Percentiles rank a stretch among this genome's conserved stretches.
phyloP scores from a whole-genome alignment of 2,329 filamentous ascomycete genomes.

The Cladosporium sp. region DNA sequence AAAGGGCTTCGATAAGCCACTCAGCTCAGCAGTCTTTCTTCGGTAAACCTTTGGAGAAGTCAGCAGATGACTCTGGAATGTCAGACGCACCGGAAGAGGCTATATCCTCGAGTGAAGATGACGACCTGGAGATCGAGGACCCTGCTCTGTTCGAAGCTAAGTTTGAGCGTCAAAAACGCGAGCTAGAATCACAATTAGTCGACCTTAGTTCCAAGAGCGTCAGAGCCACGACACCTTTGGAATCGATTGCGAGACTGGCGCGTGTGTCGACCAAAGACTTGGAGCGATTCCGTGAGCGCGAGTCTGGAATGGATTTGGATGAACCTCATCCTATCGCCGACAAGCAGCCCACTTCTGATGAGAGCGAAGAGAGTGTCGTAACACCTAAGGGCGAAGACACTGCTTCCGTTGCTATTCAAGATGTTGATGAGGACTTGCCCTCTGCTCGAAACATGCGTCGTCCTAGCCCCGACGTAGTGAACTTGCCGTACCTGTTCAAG shows the following conservation, averaged over 20 bases:
- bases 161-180: constrained; percentile 42
- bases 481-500: constrained; percentile 43
- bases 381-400: constrained; percentile 31
- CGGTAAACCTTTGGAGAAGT: constrained; percentile 23
- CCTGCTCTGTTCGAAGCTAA: constrained; percentile 43
- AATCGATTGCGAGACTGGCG: constrained; percentile 39
- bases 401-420: constrained; percentile 20
- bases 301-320: constrained; percentile 26
- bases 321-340: constrained; percentile 13
- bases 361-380: constrained; percentile 27
- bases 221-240: constrained; percentile 40
- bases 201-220: constrained; percentile 40
- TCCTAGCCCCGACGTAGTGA: constrained; percentile 37
- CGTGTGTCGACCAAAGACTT: constrained; percentile 33
- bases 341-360: constrained; percentile 20
- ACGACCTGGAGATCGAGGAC: constrained; percentile 44
- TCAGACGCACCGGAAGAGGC: constrained; percentile 23
- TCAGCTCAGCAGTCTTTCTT: constrained; percentile 31
- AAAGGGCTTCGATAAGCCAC: constrained; percentile 18
- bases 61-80: constrained; percentile 15
- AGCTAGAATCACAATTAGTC: constrained; percentile 39
- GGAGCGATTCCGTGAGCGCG: constrained; percentile 20
- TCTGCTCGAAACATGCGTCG: constrained; percentile 24
- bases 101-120: constrained; percentile 39
- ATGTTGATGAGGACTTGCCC: constrained; percentile 19